These are phyloP conservation scores for Cutaneotrichosporon dermatis DNA, from an alignment of 1,284 basidiomycete genomes.

Conservation along the genomic window DNA sequence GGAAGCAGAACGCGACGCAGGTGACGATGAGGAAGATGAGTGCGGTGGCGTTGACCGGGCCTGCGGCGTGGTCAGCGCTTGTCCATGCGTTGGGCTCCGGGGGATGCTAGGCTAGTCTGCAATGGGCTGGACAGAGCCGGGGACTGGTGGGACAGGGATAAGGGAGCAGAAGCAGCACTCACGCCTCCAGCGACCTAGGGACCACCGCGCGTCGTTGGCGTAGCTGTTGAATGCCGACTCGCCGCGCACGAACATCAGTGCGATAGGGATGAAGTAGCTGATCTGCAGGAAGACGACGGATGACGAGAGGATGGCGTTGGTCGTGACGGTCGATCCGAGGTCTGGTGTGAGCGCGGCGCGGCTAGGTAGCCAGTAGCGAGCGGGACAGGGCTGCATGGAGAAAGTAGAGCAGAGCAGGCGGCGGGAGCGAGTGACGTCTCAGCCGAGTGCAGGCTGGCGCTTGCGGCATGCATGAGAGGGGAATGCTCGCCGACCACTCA, in stretches of 20 bases:
- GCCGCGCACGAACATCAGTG: slow-evolving; percentile 49
- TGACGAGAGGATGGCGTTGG: slow-evolving; percentile 49
- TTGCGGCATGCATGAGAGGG: no score
- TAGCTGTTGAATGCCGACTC: slow-evolving; percentile 41
- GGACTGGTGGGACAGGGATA: slow-evolving; percentile 6
- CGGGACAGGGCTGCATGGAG: no score
- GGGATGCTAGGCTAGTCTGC: no score
- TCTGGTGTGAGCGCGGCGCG: slow-evolving; percentile 34
- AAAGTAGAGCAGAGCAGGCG: no score
- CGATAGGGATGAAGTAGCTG: slow-evolving; percentile 42
- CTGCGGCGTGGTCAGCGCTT: neutral
- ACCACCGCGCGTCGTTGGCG: slow-evolving; percentile 32
- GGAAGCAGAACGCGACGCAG: slow-evolving; percentile 53
- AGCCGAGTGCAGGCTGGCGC: no score
- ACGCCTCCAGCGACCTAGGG: slow-evolving; percentile 37
- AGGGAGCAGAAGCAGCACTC: neutral
- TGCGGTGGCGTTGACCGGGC: slow-evolving; percentile 38
- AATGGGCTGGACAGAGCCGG: no score
- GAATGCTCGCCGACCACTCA: slow-evolving; percentile 1
- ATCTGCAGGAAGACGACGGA: slow-evolving; percentile 34
- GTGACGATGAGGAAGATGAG: slow-evolving; percentile 50
- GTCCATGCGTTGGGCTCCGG: no score
- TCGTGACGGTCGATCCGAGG: slow-evolving; percentile 53
- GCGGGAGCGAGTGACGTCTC: no score
- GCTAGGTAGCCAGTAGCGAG: no score